Evolutionary conservation across 176 grass and related monocot species (phyloP).

Genomic region (Zea luxurians): DNA sequence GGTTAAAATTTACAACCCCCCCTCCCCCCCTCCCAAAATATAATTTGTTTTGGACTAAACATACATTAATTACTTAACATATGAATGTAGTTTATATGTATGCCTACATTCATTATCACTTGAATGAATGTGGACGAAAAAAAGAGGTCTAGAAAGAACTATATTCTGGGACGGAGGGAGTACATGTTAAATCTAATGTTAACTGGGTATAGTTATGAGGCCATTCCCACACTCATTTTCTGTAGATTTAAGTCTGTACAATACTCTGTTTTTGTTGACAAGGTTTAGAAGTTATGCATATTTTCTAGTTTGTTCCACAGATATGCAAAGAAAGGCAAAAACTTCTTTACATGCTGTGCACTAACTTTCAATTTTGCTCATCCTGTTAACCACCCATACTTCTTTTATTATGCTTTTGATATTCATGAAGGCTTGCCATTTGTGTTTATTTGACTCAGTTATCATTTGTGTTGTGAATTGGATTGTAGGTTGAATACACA

Average conservation of each 20-base stretch:
- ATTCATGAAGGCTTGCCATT: background rate
- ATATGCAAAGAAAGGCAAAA: background rate
- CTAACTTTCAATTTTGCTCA: background rate
- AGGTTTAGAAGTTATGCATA: background rate
- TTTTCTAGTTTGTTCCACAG: slow-evolving; percentile 2
- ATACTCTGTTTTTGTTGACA: background rate
- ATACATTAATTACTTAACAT: too few species aligned
- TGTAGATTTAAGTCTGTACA: background rate
- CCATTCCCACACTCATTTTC: slow-evolving; percentile 4
- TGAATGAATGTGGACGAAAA: too few species aligned
- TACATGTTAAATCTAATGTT: background rate
- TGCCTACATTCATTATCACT: too few species aligned
- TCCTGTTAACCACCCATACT: background rate
- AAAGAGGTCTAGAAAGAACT: too few species aligned
- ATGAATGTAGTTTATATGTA: too few species aligned
- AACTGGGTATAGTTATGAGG: background rate
- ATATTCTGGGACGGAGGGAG: too few species aligned
- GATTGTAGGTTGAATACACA: slow-evolving; percentile 83
- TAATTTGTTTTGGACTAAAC: too few species aligned
- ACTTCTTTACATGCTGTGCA: background rate
- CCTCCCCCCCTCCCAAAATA: too few species aligned
- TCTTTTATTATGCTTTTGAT: background rate
- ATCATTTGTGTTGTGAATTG: slow-evolving; percentile 28
- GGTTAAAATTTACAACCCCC: background rate
- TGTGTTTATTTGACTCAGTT: slow-evolving; percentile 13